Conservation (phyloP, 805 yeast species). For the Tetrapisispora phaffii region DNA sequence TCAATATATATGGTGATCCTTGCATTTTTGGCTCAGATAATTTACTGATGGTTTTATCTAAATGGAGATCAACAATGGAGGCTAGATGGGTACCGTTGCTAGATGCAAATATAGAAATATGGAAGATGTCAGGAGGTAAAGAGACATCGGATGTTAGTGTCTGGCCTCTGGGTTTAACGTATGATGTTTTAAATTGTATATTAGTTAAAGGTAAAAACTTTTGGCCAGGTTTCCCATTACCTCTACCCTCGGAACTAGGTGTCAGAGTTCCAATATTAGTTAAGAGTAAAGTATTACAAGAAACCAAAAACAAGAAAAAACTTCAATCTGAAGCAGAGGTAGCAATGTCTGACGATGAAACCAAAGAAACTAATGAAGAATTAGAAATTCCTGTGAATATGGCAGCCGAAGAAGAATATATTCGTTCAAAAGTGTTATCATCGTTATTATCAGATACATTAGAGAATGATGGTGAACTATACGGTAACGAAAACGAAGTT, state of each 20-base stretch:
- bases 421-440: conserved; percentile 53
- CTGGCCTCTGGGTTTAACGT: conserved; percentile 81
- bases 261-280: conserved; percentile 52
- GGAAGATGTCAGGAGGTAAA: conserved; percentile 42
- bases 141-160: conserved; percentile 41
- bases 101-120: conserved; percentile 40
- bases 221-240: conserved; percentile 77
- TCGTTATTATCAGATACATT: conserved; percentile 50
- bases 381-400: conserved; percentile 21
- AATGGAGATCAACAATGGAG: conserved; percentile 71
- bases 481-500: conserved; percentile 42
- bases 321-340: conserved; percentile 18
- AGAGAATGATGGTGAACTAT: conserved; percentile 34
- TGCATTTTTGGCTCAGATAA: conserved; percentile 76
- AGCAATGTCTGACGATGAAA: conserved; percentile 11
- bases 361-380: conserved; percentile 16
- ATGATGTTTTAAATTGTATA: conserved; percentile 63
- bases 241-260: conserved; percentile 72
- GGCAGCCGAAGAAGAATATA: conserved; percentile 52
- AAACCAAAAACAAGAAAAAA: conserved; percentile 24
- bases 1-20: conserved; percentile 85
- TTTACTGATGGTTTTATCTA: conserved; percentile 54
- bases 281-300: conserved; percentile 24
- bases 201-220: conserved; percentile 54
- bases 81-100: conserved; percentile 83